These are phyloP conservation scores for Lonicera japonica DNA, from an alignment of 129 eudicot species.

Conservation along the genomic window DNA sequence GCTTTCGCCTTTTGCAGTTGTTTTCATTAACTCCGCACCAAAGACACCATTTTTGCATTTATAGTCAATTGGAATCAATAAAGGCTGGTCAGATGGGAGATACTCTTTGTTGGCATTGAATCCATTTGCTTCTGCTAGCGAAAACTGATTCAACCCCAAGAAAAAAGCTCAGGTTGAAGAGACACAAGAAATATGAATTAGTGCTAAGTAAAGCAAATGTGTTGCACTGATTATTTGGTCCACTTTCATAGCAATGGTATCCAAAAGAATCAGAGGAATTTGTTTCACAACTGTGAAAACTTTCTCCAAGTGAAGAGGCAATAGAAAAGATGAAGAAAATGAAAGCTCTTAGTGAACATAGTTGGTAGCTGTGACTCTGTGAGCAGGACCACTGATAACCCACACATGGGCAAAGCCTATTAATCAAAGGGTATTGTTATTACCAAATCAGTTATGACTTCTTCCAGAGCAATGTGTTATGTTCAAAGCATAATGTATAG, in stretches of 20 bases:
- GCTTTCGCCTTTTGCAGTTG: slow-evolving; percentile 32
- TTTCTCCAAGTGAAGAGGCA: slow-evolving; percentile 22
- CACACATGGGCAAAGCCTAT: not conserved
- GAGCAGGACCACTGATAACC: not conserved
- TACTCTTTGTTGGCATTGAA: slow-evolving; percentile 22
- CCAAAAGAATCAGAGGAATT: slow-evolving; percentile 13
- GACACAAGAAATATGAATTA: slow-evolving; percentile 35
- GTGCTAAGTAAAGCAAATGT: slow-evolving; percentile 34
- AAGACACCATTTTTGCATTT: slow-evolving; percentile 21
- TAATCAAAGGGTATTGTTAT: not conserved
- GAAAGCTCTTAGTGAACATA: slow-evolving; percentile 19
- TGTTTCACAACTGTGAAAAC: slow-evolving; percentile 20
- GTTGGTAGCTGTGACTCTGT: slow-evolving; percentile 8
- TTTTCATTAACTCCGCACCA: slow-evolving; percentile 25
- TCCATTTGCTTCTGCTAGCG: slow-evolving; percentile 29
- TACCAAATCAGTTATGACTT: no score
- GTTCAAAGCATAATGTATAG: no score
- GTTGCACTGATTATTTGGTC: slow-evolving; percentile 18
- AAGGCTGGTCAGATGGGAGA: slow-evolving; percentile 19
- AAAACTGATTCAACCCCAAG: slow-evolving; percentile 26
- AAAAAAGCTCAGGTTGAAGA: slow-evolving; percentile 37
- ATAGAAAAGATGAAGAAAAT: slow-evolving; percentile 7
- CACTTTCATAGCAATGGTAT: slow-evolving; percentile 14
- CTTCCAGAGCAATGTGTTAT: no score
- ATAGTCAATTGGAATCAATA: slow-evolving; percentile 47